Evolutionary conservation across 2,329 filamentous ascomycete genomes (phyloP).

Genomic region (Setomelanomma holmii): DNA sequence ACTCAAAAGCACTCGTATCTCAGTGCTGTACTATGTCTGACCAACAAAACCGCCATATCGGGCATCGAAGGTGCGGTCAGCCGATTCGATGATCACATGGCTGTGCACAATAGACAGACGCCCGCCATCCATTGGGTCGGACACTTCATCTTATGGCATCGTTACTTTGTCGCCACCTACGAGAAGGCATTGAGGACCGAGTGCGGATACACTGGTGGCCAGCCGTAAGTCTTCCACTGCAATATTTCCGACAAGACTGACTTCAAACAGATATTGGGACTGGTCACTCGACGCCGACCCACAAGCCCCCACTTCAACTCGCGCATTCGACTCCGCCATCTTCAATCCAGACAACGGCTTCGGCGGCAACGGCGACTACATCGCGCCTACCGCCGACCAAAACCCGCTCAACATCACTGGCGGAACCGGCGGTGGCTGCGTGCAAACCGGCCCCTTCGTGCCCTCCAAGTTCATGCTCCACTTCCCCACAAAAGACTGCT

Average conservation of each 20-base stretch:
- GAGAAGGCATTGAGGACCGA: conserved; percentile 32
- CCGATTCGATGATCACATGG: conserved; percentile 33
- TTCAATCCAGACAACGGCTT: conserved; percentile 38
- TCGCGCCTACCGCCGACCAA: conserved; percentile 29
- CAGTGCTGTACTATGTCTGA: conserved; percentile 33
- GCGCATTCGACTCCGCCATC: conserved; percentile 21
- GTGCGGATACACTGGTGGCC: conserved; percentile 31
- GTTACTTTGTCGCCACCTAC: conserved; percentile 29
- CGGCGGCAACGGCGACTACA: conserved; percentile 44
- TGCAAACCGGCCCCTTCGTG: conserved; percentile 41
- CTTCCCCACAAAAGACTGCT: conserved; percentile 31
- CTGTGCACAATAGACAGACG: conserved; percentile 28
- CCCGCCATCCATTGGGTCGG: conserved; percentile 34
- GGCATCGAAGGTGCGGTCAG: conserved; percentile 21
- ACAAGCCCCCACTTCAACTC: conserved; percentile 17
- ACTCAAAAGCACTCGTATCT: conserved; percentile 28
- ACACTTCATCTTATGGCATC: conserved; percentile 32
- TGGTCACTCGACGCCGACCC: conserved; percentile 31
- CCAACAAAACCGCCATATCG: conserved; percentile 20
- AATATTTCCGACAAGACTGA: not conserved
- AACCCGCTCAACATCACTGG: conserved; percentile 33
- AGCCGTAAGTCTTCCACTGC: conserved; percentile 39
- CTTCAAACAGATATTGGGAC: conserved; percentile 39
- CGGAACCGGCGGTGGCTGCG: conserved; percentile 42
- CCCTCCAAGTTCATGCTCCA: conserved; percentile 29